These are phyloP conservation scores for Fusarium mangiferae DNA, from an alignment of 2,329 filamentous ascomycete genomes.

Conservation along the genomic window DNA sequence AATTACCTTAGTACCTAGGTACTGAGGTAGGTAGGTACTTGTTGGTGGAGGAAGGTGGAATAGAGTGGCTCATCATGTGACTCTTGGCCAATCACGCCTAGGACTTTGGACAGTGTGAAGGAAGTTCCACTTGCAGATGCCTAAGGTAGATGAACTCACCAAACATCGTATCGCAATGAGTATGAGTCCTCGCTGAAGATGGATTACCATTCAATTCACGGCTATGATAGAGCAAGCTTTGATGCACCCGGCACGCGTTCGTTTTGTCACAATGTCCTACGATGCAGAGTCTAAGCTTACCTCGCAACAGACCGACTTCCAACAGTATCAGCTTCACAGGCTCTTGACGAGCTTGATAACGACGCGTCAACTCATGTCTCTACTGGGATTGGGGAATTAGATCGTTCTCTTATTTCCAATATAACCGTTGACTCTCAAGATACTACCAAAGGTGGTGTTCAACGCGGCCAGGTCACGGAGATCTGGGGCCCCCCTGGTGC, in stretches of 20 bases:
- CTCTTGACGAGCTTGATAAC: slow-evolving; percentile 68
- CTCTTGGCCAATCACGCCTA: neutral
- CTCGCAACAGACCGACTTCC: slow-evolving; percentile 73
- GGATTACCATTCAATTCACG: slow-evolving; percentile 70
- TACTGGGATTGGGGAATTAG: slow-evolving; percentile 65
- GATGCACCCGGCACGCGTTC: slow-evolving; percentile 63
- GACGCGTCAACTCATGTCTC: slow-evolving; percentile 62
- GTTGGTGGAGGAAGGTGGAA: no score
- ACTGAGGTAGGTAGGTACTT: neutral
- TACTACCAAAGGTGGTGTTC: slow-evolving; percentile 65
- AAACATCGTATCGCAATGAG: slow-evolving; percentile 36
- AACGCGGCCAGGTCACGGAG: slow-evolving; percentile 83
- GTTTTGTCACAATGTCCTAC: slow-evolving; percentile 43
- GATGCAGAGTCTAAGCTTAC: slow-evolving; percentile 24
- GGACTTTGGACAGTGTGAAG: neutral
- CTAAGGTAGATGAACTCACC: slow-evolving; percentile 11
- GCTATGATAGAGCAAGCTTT: slow-evolving; percentile 70
- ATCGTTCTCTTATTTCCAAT: slow-evolving; percentile 54
- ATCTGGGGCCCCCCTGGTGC: slow-evolving; percentile 87
- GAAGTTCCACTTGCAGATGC: slow-evolving; percentile 23
- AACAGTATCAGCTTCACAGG: slow-evolving; percentile 80
- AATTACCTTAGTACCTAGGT: neutral
- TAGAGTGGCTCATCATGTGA: slow-evolving; percentile 31
- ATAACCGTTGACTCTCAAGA: slow-evolving; percentile 20
- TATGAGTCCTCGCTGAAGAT: slow-evolving; percentile 51